Evolutionary conservation across 83 land plant species (phyloP).

Genomic region (Larix sibirica): DNA sequence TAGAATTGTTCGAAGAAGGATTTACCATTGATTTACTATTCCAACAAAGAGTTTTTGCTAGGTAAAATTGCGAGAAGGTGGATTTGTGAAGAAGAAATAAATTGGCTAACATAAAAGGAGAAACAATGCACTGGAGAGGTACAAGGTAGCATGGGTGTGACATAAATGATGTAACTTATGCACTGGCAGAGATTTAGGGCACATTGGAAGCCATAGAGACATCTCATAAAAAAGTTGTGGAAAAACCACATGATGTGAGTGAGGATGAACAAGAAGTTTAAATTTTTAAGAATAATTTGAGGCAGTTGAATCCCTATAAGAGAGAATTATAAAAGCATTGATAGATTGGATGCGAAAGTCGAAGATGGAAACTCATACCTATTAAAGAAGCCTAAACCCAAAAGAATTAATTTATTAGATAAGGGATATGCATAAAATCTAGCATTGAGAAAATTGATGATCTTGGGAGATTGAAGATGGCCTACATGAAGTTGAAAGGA

Average conservation of each 20-base stretch:
- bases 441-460: not conserved
- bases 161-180: no score
- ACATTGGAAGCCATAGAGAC: not conserved
- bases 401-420: not conserved
- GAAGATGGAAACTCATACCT: not conserved
- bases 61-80: no score
- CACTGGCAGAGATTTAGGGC: not conserved
- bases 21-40: no score
- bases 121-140: no score
- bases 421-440: not conserved
- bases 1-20: no score
- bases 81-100: no score
- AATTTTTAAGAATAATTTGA: not conserved
- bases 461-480: not conserved
- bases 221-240: not conserved
- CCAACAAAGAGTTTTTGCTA: no score
- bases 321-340: not conserved
- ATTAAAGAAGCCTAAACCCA: not conserved
- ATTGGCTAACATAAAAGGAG: no score
- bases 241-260: not conserved
- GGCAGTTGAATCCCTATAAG: not conserved
- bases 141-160: no score
- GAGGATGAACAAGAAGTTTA: not conserved
- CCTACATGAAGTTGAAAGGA: not conserved
- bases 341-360: not conserved